phyloP scores from a whole-genome alignment of 345 rosid genomes.

The Dimocarpus longan region DNA sequence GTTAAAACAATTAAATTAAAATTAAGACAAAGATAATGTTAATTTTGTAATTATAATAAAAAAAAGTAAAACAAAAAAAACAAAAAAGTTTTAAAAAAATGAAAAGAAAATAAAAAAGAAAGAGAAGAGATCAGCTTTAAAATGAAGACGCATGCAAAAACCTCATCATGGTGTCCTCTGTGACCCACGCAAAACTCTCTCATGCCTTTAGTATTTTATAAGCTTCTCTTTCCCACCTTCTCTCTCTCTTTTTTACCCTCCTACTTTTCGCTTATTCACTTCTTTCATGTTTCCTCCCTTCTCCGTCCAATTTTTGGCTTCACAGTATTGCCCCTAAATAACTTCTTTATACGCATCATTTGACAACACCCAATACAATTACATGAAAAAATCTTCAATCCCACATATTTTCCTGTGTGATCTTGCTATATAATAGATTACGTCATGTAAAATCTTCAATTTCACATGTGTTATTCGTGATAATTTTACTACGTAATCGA shows the following conservation, averaged over 20 bases:
- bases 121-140: constrained; percentile 47
- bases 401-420: too few species aligned
- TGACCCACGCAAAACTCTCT: constrained; percentile 58
- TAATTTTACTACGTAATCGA: too few species aligned
- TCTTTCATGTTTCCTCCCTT: not conserved
- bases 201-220: constrained; percentile 48
- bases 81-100: not conserved
- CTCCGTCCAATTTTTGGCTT: not conserved
- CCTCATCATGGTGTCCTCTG: constrained; percentile 74
- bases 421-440: too few species aligned
- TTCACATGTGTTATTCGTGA: too few species aligned
- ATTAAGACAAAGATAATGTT: not conserved
- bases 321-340: constrained; percentile 7
- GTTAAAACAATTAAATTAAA: not conserved
- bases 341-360: too few species aligned
- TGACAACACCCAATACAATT: too few species aligned
- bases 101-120: not conserved
- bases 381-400: too few species aligned
- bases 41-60: not conserved
- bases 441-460: too few species aligned
- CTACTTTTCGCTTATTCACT: not conserved
- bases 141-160: constrained; percentile 85
- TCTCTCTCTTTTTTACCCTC: constrained; percentile 15
- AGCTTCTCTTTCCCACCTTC: constrained; percentile 40
- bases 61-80: not conserved